Percentiles rank a stretch among this genome's conserved stretches.
Conservation (phyloP, 2,329 filamentous ascomycete genomes). For the Pestalotiopsis sp. region DNA sequence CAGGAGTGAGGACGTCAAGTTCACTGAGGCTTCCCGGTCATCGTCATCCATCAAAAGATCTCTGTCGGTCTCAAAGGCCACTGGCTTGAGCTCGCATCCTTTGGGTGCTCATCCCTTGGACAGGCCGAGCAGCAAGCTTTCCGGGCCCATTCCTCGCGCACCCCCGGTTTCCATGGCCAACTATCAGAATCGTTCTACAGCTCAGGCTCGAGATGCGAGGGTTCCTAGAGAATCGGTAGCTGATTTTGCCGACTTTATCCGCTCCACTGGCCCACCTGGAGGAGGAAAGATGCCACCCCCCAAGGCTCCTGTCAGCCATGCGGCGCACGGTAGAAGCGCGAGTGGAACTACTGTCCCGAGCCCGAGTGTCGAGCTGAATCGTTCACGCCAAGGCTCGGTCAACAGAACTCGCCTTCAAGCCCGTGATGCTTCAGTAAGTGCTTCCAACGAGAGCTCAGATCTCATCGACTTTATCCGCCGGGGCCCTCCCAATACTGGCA, state of each 20-base stretch:
- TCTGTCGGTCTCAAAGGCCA: constrained; percentile 44
- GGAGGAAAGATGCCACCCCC: constrained; percentile 27
- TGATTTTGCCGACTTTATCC: constrained; percentile 89
- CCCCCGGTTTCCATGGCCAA: constrained; percentile 32
- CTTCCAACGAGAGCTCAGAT: constrained; percentile 73
- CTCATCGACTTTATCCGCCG: constrained; percentile 94
- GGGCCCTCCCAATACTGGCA: constrained; percentile 67
- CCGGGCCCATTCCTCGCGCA: constrained; percentile 32
- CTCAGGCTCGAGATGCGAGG: constrained; percentile 71
- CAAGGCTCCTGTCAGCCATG: constrained; percentile 27
- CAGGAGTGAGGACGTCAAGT: constrained; percentile 50
- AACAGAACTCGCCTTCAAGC: constrained; percentile 65
- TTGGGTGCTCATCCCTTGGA: constrained; percentile 27
- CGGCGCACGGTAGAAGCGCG: constrained; percentile 31
- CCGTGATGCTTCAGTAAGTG: constrained; percentile 68
- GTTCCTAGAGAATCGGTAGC: constrained; percentile 70
- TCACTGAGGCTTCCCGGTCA: constrained; percentile 42
- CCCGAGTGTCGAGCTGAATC: constrained; percentile 40
- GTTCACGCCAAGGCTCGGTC: constrained; percentile 34
- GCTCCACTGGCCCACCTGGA: constrained; percentile 75
- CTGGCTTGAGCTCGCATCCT: constrained; percentile 40
- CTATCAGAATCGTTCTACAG: constrained; percentile 32
- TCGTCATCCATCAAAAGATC: constrained; percentile 41
- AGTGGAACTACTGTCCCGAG: constrained; percentile 34
- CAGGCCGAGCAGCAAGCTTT: constrained; percentile 27